Evolutionary conservation across 106 monocot genomes (phyloP).

Genomic region (Phalaenopsis aphrodite): DNA sequence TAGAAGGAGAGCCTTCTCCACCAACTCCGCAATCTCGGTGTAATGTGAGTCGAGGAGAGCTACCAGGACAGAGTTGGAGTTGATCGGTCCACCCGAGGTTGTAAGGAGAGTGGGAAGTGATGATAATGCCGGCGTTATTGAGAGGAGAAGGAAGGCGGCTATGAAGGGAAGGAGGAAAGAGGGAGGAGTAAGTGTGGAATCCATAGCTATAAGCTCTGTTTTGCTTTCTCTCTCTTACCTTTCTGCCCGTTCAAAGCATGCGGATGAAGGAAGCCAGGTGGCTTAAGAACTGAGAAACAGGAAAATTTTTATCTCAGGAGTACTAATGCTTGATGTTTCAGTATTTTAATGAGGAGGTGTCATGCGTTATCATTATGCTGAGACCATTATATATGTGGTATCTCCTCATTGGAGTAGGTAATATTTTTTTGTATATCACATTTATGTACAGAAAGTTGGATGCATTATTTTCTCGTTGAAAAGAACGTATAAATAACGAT

Average conservation of each 20-base stretch:
- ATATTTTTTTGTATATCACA: too few relatives aligned
- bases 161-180: not conserved
- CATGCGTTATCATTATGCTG: too few relatives aligned
- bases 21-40: conserved; percentile 86
- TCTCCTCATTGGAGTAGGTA: too few relatives aligned
- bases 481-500: too few relatives aligned
- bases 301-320: too few relatives aligned
- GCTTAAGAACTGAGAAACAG: not conserved
- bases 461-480: too few relatives aligned
- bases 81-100: conserved; percentile 11
- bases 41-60: conserved; percentile 54
- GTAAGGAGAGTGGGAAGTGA: not conserved
- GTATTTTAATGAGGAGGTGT: too few relatives aligned
- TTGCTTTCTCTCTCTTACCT: not conserved
- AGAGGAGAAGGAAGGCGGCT: not conserved
- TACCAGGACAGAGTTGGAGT: conserved; percentile 46
- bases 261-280: not conserved
- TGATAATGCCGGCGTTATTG: not conserved
- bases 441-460: too few relatives aligned
- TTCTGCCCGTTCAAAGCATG: not conserved
- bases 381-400: too few relatives aligned
- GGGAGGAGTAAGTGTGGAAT: too few relatives aligned
- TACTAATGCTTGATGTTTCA: too few relatives aligned
- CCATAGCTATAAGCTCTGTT: not conserved
- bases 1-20: conserved; percentile 88